phyloP scores from a whole-genome alignment of 2,329 filamentous ascomycete species.

The Acrodontium crateriforme region DNA sequence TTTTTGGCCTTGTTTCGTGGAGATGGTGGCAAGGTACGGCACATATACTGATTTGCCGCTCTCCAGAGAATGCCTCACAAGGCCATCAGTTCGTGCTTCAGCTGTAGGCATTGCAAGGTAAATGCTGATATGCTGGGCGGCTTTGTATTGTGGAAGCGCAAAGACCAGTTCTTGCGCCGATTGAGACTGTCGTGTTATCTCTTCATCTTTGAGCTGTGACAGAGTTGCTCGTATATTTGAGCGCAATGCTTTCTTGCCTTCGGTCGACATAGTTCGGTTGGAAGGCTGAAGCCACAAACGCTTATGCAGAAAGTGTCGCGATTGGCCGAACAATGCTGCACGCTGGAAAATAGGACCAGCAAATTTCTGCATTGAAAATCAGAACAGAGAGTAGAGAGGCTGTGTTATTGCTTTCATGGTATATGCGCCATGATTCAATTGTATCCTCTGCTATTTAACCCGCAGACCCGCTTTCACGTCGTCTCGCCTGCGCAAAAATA shows the following conservation, averaged over 20 bases:
- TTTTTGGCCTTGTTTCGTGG: conserved; percentile 41
- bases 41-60: conserved; percentile 78
- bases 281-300: too few relatives aligned
- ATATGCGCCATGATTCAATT: too few relatives aligned
- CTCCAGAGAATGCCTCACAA: conserved; percentile 67
- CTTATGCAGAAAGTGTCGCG: too few relatives aligned
- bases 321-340: too few relatives aligned
- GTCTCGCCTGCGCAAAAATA: too few relatives aligned
- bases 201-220: conserved; percentile 45
- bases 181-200: conserved; percentile 56
- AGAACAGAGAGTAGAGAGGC: too few relatives aligned
- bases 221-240: conserved; percentile 55
- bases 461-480: too few relatives aligned
- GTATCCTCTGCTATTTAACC: too few relatives aligned
- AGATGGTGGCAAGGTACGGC: conserved; percentile 50
- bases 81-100: conserved; percentile 70
- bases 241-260: conserved; percentile 61
- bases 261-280: conserved; percentile 8
- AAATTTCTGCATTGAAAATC: too few relatives aligned
- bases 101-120: conserved; percentile 86
- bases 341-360: too few relatives aligned
- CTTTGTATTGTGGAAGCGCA: conserved; percentile 57
- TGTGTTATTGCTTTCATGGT: too few relatives aligned
- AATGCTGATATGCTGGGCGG: conserved; percentile 64
- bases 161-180: conserved; percentile 52